Percentiles rank a stretch among this genome's conserved stretches.
These are phyloP conservation scores for Pythium insidiosum DNA, from an alignment of 352 stramenopile genomes.

Conservation along the genomic window DNA sequence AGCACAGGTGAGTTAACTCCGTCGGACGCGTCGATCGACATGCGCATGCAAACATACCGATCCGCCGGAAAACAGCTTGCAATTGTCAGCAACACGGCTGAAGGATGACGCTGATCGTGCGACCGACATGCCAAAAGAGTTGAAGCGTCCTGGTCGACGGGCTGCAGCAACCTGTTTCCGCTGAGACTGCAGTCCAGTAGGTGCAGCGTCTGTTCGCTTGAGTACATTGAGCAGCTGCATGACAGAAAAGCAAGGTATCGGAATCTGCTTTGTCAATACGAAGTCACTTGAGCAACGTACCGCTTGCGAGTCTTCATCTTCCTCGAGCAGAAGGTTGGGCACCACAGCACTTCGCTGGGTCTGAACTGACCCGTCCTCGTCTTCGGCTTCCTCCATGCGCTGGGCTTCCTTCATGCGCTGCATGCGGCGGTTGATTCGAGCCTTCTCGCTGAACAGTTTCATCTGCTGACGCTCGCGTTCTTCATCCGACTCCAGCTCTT, in stretches of 20 bases:
- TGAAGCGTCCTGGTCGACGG: constrained; percentile 27
- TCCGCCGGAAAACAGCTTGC: constrained; percentile 58
- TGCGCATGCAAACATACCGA: constrained; percentile 57
- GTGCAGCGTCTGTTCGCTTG: constrained; percentile 38
- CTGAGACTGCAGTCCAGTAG: background rate
- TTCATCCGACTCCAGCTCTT: constrained; percentile 67
- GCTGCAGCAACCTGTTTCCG: background rate
- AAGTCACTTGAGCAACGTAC: constrained; percentile 13
- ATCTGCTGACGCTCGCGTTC: constrained; percentile 79
- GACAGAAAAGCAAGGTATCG: background rate
- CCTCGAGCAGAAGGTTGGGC: constrained; percentile 58
- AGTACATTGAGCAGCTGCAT: constrained; percentile 46
- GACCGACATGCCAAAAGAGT: constrained; percentile 41
- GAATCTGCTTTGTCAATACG: background rate
- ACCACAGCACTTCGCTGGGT: constrained; percentile 15
- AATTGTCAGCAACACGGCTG: constrained; percentile 53
- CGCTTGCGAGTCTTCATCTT: constrained; percentile 77
- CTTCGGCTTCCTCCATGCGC: constrained; percentile 36
- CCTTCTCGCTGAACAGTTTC: constrained; percentile 78
- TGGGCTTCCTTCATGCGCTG: constrained; percentile 81
- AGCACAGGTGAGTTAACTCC: too few species aligned
- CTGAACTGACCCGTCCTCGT: constrained; percentile 13
- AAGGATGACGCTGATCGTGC: constrained; percentile 55
- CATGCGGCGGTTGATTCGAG: constrained; percentile 79
- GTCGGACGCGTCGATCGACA: too few species aligned